Evolutionary conservation across 257 asterid species (phyloP).

Genomic region (Solanum bulbocastanum): DNA sequence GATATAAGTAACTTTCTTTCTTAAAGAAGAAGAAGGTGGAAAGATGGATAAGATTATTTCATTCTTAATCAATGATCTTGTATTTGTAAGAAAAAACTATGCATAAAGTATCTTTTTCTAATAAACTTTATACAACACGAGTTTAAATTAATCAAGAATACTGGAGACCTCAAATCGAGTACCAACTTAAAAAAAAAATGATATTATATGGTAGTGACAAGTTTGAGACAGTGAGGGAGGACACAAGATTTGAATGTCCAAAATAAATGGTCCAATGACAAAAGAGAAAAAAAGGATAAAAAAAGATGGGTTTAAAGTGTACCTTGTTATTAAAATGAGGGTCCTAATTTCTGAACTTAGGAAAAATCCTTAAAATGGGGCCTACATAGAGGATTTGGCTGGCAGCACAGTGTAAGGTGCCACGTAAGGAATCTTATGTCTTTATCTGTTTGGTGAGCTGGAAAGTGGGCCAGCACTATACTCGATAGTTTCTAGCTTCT

Average conservation of each 20-base stretch:
- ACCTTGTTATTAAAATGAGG: neutral
- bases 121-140: rapidly evolving
- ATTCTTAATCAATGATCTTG: neutral
- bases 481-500: neutral
- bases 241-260: neutral
- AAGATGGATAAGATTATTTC: neutral
- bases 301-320: neutral
- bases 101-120: neutral
- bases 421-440: neutral
- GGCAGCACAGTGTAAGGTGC: neutral
- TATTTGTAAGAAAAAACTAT: neutral
- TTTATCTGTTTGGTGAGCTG: neutral
- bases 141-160: neutral
- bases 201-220: neutral
- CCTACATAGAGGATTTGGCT: neutral
- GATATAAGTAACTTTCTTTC: neutral
- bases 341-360: neutral
- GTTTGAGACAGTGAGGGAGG: neutral
- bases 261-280: neutral
- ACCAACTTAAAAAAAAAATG: neutral
- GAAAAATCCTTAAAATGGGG: neutral
- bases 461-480: neutral
- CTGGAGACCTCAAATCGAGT: rapidly evolving
- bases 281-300: neutral
- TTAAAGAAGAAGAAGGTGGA: neutral